Conservation (phyloP, 208 protist species). For the Wallacemonas sp. region DNA sequence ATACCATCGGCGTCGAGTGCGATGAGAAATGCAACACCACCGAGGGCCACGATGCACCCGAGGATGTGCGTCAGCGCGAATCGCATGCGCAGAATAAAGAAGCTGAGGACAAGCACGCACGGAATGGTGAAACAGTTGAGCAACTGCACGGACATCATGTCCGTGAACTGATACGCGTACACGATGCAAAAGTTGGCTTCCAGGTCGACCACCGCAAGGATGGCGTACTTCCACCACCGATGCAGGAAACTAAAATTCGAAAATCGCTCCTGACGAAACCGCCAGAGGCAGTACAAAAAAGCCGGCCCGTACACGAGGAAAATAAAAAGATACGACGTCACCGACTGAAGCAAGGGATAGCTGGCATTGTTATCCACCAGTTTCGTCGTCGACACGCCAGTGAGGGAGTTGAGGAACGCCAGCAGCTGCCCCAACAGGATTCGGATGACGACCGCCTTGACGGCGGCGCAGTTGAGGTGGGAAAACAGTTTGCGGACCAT, state of each 20-base stretch:
- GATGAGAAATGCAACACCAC: slow-evolving; percentile 81
- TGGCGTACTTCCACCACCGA: slow-evolving; percentile 84
- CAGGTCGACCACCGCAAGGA: slow-evolving; percentile 90
- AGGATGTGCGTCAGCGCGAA: slow-evolving; percentile 84
- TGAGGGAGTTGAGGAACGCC: slow-evolving; percentile 85
- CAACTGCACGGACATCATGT: slow-evolving; percentile 91
- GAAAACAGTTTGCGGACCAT: neutral
- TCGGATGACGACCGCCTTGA: slow-evolving; percentile 40
- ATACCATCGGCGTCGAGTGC: slow-evolving; percentile 72
- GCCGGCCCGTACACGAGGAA: slow-evolving; percentile 61
- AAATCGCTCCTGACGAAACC: slow-evolving; percentile 27
- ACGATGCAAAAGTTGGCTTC: slow-evolving; percentile 95
- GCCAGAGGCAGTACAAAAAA: slow-evolving; percentile 51
- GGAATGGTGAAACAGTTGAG: slow-evolving; percentile 94
- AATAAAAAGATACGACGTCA: slow-evolving; percentile 80
- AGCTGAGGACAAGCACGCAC: slow-evolving; percentile 88
- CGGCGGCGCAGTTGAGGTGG: slow-evolving; percentile 13
- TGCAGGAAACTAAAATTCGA: slow-evolving; percentile 63
- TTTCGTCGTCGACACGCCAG: slow-evolving; percentile 82
- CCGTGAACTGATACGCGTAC: slow-evolving; percentile 93
- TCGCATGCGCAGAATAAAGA: slow-evolving; percentile 80
- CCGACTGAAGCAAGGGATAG: slow-evolving; percentile 84
- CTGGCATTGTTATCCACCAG: slow-evolving; percentile 83
- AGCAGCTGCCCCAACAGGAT: slow-evolving; percentile 82
- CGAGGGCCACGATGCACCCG: slow-evolving; percentile 77